Percentiles rank a stretch among this genome's conserved stretches.
These are phyloP conservation scores for Geum urbanum DNA, from an alignment of 306 rosid genomes.

Conservation along the genomic window DNA sequence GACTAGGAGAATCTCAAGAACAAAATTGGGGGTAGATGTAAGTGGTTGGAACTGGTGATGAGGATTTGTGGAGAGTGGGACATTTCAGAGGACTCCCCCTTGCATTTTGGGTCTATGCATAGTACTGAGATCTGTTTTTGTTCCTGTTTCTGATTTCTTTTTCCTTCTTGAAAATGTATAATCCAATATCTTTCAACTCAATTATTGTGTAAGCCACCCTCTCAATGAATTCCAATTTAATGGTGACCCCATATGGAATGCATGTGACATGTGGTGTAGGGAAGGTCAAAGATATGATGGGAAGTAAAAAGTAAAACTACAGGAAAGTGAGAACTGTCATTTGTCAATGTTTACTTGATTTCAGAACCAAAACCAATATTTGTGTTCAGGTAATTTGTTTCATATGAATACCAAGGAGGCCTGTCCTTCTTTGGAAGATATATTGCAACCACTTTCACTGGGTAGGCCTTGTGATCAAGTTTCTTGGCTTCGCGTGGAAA, in stretches of 20 bases:
- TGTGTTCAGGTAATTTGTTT: background rate
- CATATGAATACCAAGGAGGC: background rate
- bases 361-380: background rate
- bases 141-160: background rate
- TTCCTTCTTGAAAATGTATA: background rate
- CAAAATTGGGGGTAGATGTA: constrained; percentile 7
- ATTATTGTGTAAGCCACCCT: constrained; percentile 11
- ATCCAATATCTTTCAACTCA: constrained; percentile 3
- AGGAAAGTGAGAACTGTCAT: background rate
- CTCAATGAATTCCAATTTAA: background rate
- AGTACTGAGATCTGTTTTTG: background rate
- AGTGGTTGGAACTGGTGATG: constrained; percentile 29
- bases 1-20: constrained; percentile 23
- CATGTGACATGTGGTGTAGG: background rate
- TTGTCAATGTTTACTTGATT: background rate
- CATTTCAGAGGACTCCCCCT: constrained; percentile 14
- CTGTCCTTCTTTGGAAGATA: no score
- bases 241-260: constrained; percentile 8
- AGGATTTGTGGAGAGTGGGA: constrained; percentile 40
- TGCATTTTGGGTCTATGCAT: constrained; percentile 19
- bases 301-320: background rate
- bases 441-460: no score
- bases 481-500: no score
- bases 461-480: no score
- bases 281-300: background rate